These are phyloP conservation scores for Aspergillus texensis DNA, from an alignment of 2,329 filamentous ascomycete species.

Conservation along the genomic window DNA sequence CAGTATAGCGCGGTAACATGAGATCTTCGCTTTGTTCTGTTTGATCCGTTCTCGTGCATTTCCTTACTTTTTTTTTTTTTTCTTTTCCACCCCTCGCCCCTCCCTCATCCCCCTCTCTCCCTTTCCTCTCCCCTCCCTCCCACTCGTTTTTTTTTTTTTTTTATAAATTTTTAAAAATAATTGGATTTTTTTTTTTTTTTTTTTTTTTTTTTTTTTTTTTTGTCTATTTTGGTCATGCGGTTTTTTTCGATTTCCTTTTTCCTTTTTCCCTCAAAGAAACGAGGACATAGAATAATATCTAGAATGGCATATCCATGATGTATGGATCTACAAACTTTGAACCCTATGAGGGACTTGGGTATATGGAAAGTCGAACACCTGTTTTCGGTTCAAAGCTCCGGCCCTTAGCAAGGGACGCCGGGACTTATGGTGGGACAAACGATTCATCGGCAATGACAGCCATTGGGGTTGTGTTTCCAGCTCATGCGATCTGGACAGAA, in stretches of 20 bases:
- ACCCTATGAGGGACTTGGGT: neutral
- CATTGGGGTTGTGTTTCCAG: neutral
- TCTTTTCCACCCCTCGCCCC: too few species aligned
- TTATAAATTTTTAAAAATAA: too few species aligned
- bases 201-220: neutral
- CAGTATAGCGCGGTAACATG: too few species aligned
- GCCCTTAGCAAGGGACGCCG: neutral
- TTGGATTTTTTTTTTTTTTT: too few species aligned
- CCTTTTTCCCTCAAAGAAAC: neutral
- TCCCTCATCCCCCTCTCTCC: too few species aligned
- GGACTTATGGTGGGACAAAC: neutral
- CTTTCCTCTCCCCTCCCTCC: too few species aligned
- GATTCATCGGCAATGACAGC: neutral
- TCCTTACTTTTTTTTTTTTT: too few species aligned
- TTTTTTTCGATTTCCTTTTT: too few species aligned
- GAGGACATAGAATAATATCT: neutral
- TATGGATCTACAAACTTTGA: neutral
- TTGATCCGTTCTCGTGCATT: too few species aligned
- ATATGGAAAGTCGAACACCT: neutral
- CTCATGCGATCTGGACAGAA: neutral
- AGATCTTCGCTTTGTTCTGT: too few species aligned
- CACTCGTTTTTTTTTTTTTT: too few species aligned
- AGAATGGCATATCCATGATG: neutral
- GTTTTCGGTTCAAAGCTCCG: neutral
- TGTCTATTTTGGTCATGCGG: too few species aligned